These are phyloP conservation scores for Chrysosporium queenslandicum DNA, from an alignment of 2,329 filamentous ascomycete species.

Conservation along the genomic window DNA sequence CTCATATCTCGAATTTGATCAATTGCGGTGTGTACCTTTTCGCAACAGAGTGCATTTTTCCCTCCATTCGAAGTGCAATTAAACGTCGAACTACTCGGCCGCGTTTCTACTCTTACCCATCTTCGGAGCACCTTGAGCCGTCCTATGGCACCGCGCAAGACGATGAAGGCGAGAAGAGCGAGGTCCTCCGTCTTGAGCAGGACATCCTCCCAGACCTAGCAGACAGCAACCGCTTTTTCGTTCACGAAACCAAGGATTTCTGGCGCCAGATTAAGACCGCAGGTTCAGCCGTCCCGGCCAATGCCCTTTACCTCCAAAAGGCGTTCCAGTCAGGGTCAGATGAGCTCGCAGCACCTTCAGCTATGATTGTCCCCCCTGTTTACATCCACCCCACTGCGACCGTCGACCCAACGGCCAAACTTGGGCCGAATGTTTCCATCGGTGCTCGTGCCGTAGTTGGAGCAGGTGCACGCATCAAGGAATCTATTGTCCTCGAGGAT, in stretches of 20 bases:
- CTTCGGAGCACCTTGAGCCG: constrained; percentile 79
- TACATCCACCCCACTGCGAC: constrained; percentile 88
- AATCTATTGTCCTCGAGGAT: constrained; percentile 91
- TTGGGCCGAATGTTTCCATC: constrained; percentile 93
- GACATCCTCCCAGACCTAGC: constrained; percentile 92
- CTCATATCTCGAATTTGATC: constrained; percentile 94
- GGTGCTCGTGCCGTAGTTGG: constrained; percentile 79
- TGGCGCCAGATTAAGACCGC: constrained; percentile 99
- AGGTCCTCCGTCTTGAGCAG: constrained; percentile 90
- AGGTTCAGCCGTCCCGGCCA: constrained; percentile 90
- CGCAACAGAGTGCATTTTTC: constrained; percentile 90
- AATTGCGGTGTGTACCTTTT: constrained; percentile 99
- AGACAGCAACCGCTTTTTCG: constrained; percentile 95
- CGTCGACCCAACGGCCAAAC: constrained; percentile 89
- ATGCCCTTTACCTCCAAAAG: constrained; percentile 91
- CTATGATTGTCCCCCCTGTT: constrained; percentile 82
- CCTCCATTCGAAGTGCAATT: constrained; percentile 85
- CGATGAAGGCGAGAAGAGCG: constrained; percentile 63
- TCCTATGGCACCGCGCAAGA: constrained; percentile 57
- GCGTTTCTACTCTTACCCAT: constrained; percentile 87
- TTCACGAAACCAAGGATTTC: constrained; percentile 97
- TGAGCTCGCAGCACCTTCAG: constrained; percentile 72
- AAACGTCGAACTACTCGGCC: constrained; percentile 89
- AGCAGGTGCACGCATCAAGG: constrained; percentile 83
- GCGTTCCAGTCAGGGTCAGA: constrained; percentile 72